These are phyloP conservation scores for Trichophyton simii DNA, from an alignment of 2,329 filamentous ascomycete species.

Conservation along the genomic window DNA sequence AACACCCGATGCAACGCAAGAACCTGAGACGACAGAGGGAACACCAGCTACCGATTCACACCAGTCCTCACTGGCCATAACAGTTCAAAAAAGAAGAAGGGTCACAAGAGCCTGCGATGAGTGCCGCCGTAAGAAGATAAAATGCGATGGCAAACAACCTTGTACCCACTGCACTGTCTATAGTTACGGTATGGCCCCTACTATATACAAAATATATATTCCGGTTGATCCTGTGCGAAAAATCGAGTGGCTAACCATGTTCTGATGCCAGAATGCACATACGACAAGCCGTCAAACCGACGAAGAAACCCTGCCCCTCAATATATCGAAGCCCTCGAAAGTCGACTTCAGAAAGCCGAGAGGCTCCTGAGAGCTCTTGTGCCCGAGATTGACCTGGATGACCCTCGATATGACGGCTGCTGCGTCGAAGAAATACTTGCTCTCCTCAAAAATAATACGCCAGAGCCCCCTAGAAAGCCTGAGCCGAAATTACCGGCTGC, in stretches of 20 bases:
- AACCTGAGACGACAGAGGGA: conserved; percentile 5
- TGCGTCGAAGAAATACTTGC: conserved; percentile 50
- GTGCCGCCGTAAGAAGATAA: conserved; percentile 75
- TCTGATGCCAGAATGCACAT: conserved; percentile 62
- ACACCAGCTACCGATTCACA: conserved; percentile 18
- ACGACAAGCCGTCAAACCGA: conserved; percentile 87
- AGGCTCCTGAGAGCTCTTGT: conserved; percentile 64
- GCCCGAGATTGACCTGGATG: conserved; percentile 72
- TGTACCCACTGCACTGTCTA: conserved; percentile 97
- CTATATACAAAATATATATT: not conserved
- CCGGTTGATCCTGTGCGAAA: not conserved
- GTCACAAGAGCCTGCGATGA: conserved; percentile 74
- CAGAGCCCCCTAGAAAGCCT: conserved; percentile 15
- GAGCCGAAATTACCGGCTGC: conserved; percentile 17
- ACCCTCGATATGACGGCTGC: conserved; percentile 66
- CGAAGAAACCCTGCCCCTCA: conserved; percentile 82
- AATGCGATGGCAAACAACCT: conserved; percentile 74
- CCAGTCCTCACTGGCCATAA: conserved; percentile 27
- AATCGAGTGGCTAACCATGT: not conserved
- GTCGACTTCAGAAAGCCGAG: conserved; percentile 70
- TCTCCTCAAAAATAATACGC: conserved; percentile 25
- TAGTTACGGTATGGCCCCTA: conserved; percentile 65
- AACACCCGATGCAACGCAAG: not conserved
- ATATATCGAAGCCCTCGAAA: conserved; percentile 82
- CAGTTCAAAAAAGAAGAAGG: conserved; percentile 62